Base-by-base conservation (phyloP, 225 moss, liverwort and hornwort genomes). In the Rhytidiadelphus loreus region DNA sequence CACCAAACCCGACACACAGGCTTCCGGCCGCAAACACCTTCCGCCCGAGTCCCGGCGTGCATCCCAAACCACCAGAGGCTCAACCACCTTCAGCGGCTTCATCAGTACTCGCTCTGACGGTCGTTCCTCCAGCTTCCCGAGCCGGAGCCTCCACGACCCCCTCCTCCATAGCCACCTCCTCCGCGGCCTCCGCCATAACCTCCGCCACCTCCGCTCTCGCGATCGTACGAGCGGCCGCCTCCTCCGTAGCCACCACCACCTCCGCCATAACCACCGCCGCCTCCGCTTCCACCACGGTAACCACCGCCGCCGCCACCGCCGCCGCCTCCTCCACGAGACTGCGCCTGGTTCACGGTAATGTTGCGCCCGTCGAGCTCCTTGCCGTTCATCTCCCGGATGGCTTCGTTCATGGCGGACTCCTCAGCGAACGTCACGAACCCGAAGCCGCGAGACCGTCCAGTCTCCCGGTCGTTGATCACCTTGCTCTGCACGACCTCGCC, bases 331-430 rank as follows among this genome's bases (percentile, higher is more conserved):
- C 92, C 91, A 24, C 94, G 93, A 6, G 96, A 96, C 93, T 96
- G 96, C 22, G 97, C 97, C 82, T 97, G 95, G 89, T 97, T 97
- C 8, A 97, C 97, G 6, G 97, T 97, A 62, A 97, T 96, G 26
- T 95, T 95, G 7, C 97, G 92, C 0, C 97, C 97, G 57, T 97
- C 97, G 3, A 97, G 85, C 93, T 96, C 96, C 93, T 96, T 94
- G 2, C 97, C 97, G 78, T 97, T 97, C 97, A 97, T 96, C 72
- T 86, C 91, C 57, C 90, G 89, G 48, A 97, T 97, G 25, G 97
- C 96, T 0, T 90, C 92, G 77, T 93, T 93, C 97, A 96, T 97
- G n/a, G 95, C 41, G 10, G 22, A 41, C 93, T 96, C 96, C 0
- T 95, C 90, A 0, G 92, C 93, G 37, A 96, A 97, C 15, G 97